Percentiles rank a stretch among this genome's conserved stretches.
These are phyloP conservation scores for Amphichorda felina DNA, from an alignment of 2,329 filamentous ascomycete genomes.

Conservation along the genomic window DNA sequence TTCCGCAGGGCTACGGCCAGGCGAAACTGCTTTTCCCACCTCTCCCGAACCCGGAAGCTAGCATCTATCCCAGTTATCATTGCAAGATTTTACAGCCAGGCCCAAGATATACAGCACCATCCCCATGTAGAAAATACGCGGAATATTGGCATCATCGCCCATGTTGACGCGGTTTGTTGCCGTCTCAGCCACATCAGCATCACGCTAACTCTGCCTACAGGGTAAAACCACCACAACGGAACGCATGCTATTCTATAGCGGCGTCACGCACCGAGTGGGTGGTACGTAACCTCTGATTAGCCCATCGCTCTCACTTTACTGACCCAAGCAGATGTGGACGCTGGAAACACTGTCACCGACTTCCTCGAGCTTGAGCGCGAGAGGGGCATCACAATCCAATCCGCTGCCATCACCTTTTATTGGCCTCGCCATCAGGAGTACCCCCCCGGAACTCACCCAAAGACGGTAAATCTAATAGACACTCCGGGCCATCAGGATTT, in stretches of 20 bases:
- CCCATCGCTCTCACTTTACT: background rate
- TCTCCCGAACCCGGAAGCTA: background rate
- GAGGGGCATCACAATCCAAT: constrained; percentile 94
- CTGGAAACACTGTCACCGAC: constrained; percentile 94
- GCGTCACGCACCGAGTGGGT: constrained; percentile 77
- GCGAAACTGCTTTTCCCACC: constrained; percentile 4
- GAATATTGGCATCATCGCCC: constrained; percentile 97
- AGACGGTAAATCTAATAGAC: constrained; percentile 86
- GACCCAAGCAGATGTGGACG: constrained; percentile 61
- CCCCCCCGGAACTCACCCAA: constrained; percentile 27
- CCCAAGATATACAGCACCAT: constrained; percentile 7
- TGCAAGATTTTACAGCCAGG: constrained; percentile 5
- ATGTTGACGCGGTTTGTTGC: constrained; percentile 71
- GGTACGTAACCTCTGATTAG: constrained; percentile 24
- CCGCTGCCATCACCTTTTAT: constrained; percentile 86
- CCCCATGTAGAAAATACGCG: constrained; percentile 45
- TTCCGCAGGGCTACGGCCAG: constrained; percentile 10
- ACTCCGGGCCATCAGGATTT: constrained; percentile 97
- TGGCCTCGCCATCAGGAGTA: constrained; percentile 59
- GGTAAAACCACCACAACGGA: constrained; percentile 98
- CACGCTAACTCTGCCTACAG: constrained; percentile 15
- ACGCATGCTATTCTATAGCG: constrained; percentile 96
- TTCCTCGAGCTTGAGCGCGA: constrained; percentile 88
- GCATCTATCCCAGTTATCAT: constrained; percentile 4
- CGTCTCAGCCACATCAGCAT: background rate